Evolutionary conservation across 768 basidiomycete genomes (phyloP), one percentile per base, ranked within the genome.

Genomic region (Pholiota conissans): DNA sequence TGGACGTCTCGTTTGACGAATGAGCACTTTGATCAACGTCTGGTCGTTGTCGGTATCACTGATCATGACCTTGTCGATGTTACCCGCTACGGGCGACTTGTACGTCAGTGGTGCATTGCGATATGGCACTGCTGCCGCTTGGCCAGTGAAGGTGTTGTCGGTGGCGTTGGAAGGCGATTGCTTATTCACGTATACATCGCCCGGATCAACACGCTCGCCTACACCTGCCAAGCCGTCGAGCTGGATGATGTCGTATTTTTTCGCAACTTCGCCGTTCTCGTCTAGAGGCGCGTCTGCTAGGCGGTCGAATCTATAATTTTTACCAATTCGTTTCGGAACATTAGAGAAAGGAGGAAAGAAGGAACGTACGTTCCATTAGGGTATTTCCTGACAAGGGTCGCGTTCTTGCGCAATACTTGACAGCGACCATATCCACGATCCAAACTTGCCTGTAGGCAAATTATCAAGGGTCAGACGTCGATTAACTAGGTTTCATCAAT

Each of bases 401-500:
- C 84, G 65, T 97, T 94, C 76, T 99, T 99, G 61, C 96, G 86
- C 70, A 98, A 78, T 5, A 99, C 97, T 75, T 99, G 97, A 73
- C 96, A 98, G 58, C 97, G 80, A 47, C 97, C 97, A 68, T 98
- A 99, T 1, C 97, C 97, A 52, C 97, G 87, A 76, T 99, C 97
- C 57, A 98, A 79, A 72, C 93, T 95, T 5, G 96, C 94, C 90
- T 95, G 26, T 40, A 13, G 27, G 55, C 26, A 61, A 48, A 40
- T 40, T 1, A 46, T 27, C 42, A 49, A 53, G n/a, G 3, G 14
- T 7, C 5, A 16, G 7, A 45, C 11, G 24, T 4, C 5, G 6
- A 37, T 18, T n/a, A 14, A 55, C 10, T 50, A 11, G 24, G 48
- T 32, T 30, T 11, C 24, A 22, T 48, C 48, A 54, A 49, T 55